phyloP scores from a whole-genome alignment of 2,329 filamentous ascomycete species.

The Fusarium sp. region DNA sequence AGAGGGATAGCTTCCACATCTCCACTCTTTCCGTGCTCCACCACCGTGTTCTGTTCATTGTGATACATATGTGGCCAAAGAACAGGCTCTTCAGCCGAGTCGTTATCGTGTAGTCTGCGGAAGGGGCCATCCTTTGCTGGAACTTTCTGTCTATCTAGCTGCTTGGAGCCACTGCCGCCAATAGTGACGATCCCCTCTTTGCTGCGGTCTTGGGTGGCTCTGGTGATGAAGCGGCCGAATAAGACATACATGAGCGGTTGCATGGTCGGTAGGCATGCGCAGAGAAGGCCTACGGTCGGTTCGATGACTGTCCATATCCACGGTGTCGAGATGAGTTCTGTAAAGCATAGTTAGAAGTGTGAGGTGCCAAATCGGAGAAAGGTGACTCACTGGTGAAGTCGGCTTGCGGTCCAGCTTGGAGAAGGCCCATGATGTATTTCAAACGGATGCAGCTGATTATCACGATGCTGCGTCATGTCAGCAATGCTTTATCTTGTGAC shows the following conservation, averaged over 20 bases:
- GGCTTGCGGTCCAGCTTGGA: not conserved
- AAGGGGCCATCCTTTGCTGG: conserved; percentile 1
- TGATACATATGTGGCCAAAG: conserved; percentile 10
- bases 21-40: not conserved
- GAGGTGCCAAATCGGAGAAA: too few species aligned
- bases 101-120: conserved; percentile 5
- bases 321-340: conserved; percentile 4
- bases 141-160: not conserved
- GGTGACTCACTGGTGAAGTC: conserved; percentile 1
- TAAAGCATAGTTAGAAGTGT: fast-evolving
- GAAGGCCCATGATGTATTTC: not conserved
- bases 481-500: not conserved
- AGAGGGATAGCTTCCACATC: not conserved
- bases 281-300: conserved; percentile 5
- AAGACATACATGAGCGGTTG: not conserved
- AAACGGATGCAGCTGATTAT: conserved; percentile 7
- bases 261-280: conserved; percentile 12
- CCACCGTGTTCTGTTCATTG: conserved; percentile 4
- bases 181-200: conserved; percentile 9
- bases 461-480: not conserved
- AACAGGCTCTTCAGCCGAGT: conserved; percentile 16
- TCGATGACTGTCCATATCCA: conserved; percentile 19
- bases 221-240: not conserved
- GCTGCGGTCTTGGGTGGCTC: not conserved
- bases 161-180: not conserved